Conservation (phyloP, 2,329 filamentous ascomycete genomes). For the Aureobasidium uvarum region DNA sequence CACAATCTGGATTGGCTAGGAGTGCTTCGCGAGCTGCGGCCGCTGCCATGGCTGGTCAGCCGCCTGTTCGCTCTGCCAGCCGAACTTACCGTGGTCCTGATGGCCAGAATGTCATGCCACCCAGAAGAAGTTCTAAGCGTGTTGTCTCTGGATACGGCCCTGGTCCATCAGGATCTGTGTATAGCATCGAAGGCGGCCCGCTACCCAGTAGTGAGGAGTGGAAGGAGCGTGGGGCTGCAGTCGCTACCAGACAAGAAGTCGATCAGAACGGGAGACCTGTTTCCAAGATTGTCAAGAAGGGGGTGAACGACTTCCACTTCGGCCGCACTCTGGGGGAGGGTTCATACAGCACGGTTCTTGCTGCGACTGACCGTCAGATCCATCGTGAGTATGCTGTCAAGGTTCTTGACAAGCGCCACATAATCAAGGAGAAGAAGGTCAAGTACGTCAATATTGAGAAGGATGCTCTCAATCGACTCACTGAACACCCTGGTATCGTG, state of each 20-base stretch:
- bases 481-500: constrained; percentile 94
- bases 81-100: constrained; percentile 65
- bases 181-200: constrained; percentile 55
- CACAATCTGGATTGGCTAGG: constrained; percentile 53
- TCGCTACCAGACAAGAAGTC: constrained; percentile 75
- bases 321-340: constrained; percentile 88
- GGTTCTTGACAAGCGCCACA: constrained; percentile 95
- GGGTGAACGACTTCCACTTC: constrained; percentile 95
- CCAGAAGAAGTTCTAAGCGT: constrained; percentile 72
- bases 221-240: constrained; percentile 92
- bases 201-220: constrained; percentile 80
- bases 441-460: constrained; percentile 99
- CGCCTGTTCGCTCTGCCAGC: constrained; percentile 64
- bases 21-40: constrained; percentile 63
- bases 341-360: constrained; percentile 93
- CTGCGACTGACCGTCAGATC: constrained; percentile 90
- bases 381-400: constrained; percentile 97
- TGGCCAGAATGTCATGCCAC: constrained; percentile 64
- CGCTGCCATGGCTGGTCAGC: constrained; percentile 61
- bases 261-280: constrained; percentile 82
- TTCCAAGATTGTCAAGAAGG: constrained; percentile 86
- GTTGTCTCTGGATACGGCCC: constrained; percentile 49
- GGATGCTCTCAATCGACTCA: constrained; percentile 92
- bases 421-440: constrained; percentile 99
- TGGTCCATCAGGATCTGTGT: constrained; percentile 43